Conservation (phyloP, 768 basidiomycete genomes). For the Rhizopogon vesiculosus region DNA sequence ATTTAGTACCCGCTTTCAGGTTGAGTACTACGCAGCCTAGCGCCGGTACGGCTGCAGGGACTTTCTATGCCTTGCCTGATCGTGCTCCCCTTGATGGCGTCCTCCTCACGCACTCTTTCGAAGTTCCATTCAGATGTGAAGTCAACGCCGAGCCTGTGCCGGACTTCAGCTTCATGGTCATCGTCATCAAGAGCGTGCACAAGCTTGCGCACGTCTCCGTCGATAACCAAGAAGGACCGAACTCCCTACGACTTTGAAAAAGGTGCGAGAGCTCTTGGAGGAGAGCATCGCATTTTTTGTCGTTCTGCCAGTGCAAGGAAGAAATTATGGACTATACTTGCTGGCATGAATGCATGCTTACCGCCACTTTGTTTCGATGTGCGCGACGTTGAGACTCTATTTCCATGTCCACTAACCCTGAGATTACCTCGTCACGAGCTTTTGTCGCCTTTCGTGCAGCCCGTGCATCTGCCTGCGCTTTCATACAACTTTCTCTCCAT, state of each 20-base stretch:
- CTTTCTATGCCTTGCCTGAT: no score
- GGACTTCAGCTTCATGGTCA: no score
- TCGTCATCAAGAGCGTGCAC: no score
- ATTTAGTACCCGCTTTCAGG: no score
- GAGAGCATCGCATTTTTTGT: slow-evolving; percentile 21
- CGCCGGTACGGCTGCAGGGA: no score
- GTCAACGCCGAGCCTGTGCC: no score
- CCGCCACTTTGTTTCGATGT: slow-evolving; percentile 17
- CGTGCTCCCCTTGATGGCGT: no score
- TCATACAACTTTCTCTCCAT: neutral
- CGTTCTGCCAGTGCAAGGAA: slow-evolving; percentile 11
- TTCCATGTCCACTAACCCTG: slow-evolving; percentile 10
- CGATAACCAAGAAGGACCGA: no score
- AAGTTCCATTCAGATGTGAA: neutral
- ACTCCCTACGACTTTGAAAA: neutral
- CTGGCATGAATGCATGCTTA: slow-evolving; percentile 1
- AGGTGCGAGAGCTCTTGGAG: slow-evolving; percentile 6
- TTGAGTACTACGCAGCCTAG: no score
- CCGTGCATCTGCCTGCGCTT: neutral
- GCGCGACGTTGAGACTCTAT: slow-evolving; percentile 17
- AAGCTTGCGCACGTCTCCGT: no score
- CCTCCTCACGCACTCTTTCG: no score
- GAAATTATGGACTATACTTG: neutral
- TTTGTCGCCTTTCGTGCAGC: neutral
- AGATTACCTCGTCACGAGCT: neutral